These are phyloP conservation scores for Lyophyllum decastes DNA, from an alignment of 768 basidiomycete genomes.

Conservation along the genomic window DNA sequence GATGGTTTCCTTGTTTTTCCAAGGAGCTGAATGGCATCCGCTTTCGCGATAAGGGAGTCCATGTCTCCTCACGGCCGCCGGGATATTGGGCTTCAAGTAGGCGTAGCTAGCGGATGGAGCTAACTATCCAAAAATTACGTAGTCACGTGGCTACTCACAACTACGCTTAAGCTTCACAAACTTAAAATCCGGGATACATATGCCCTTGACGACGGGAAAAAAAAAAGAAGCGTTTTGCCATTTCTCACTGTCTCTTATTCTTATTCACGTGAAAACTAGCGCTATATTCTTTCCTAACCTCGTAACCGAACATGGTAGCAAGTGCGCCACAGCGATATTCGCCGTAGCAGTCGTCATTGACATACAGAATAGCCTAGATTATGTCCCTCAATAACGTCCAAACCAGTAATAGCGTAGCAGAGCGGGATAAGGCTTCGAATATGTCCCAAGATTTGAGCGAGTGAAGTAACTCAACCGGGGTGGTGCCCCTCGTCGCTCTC, in stretches of 20 bases:
- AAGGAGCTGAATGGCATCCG: slow-evolving; percentile 54
- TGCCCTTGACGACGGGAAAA: too few species aligned
- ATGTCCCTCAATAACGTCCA: neutral
- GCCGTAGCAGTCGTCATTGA: neutral
- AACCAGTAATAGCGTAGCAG: neutral
- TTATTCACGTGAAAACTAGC: too few species aligned
- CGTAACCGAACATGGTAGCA: neutral
- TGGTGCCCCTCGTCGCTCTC: neutral
- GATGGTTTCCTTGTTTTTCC: slow-evolving; percentile 44
- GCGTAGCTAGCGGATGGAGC: too few species aligned
- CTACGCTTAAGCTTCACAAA: too few species aligned
- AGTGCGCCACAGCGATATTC: neutral
- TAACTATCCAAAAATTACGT: too few species aligned
- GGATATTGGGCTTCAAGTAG: too few species aligned
- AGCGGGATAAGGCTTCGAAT: neutral
- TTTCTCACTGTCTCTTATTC: too few species aligned
- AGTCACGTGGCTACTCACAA: too few species aligned
- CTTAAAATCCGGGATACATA: too few species aligned
- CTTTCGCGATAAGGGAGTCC: slow-evolving; percentile 76
- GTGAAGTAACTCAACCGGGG: neutral
- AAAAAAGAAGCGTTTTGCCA: too few species aligned
- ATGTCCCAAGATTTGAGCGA: neutral
- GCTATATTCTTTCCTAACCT: neutral
- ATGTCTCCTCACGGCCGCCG: slow-evolving; percentile 31
- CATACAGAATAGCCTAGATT: neutral